These are phyloP conservation scores for Allium fistulosum DNA, from an alignment of 106 monocot genomes.

Conservation along the genomic window DNA sequence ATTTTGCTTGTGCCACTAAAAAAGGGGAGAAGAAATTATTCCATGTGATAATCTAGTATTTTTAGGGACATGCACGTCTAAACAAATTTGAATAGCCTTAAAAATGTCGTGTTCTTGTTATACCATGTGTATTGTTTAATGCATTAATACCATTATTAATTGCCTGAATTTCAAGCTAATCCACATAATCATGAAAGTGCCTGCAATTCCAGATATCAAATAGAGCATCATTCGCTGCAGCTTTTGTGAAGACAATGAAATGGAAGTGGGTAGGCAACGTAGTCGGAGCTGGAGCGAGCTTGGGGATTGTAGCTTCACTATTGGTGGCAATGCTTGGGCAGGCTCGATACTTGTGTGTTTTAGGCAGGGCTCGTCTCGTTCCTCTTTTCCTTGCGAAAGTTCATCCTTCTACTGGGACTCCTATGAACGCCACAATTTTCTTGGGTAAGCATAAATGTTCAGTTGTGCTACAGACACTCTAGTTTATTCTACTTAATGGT, in stretches of 20 bases:
- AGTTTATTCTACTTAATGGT: no score
- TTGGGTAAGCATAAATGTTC: slow-evolving; percentile 26
- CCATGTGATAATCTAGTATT: no score
- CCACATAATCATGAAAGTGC: no score
- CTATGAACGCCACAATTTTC: slow-evolving; percentile 64
- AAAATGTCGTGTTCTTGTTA: no score
- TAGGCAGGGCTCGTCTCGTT: slow-evolving; percentile 50
- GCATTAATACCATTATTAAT: no score
- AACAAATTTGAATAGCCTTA: no score
- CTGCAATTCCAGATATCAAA: slow-evolving; percentile 30
- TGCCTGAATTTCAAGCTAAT: no score
- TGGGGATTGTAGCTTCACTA: slow-evolving; percentile 71
- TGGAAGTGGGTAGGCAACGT: slow-evolving; percentile 65
- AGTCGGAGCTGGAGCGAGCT: slow-evolving; percentile 53
- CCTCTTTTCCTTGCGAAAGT: slow-evolving; percentile 63
- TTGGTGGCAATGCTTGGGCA: slow-evolving; percentile 74
- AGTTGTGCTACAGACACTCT: neutral
- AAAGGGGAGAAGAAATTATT: no score
- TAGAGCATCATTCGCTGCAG: slow-evolving; percentile 43
- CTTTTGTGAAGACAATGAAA: slow-evolving; percentile 31
- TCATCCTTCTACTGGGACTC: slow-evolving; percentile 70
- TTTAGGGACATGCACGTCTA: no score
- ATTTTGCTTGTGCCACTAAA: no score
- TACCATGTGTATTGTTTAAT: no score
- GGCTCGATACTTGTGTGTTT: slow-evolving; percentile 63